Percentiles rank a stretch among this genome's conserved stretches.
Conservation (phyloP, 2,329 filamentous ascomycete genomes). For the Epichloe gansuensis region DNA sequence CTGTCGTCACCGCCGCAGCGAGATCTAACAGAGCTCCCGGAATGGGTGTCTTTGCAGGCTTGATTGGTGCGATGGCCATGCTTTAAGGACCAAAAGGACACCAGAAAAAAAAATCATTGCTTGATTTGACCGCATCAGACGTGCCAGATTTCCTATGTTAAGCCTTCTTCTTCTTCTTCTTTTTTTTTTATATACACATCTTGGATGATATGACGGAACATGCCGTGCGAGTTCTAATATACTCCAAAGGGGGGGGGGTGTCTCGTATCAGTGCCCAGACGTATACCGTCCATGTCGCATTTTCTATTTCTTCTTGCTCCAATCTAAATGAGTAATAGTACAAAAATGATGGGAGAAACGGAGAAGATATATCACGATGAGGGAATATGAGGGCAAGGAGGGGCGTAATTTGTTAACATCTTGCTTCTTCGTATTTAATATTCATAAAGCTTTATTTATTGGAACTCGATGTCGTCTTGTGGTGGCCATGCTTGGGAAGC, state of each 20-base stretch:
- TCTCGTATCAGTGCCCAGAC: no score
- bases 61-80: constrained; percentile 7
- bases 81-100: constrained; percentile 3
- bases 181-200: background rate
- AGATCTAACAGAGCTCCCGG: constrained; percentile 19
- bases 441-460: no score
- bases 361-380: background rate
- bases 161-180: background rate
- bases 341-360: background rate
- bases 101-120: background rate
- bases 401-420: background rate
- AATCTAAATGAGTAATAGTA: background rate
- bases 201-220: background rate
- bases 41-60: constrained; percentile 16
- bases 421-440: background rate
- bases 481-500: no score
- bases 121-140: background rate
- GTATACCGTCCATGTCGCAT: background rate
- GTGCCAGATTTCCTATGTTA: background rate
- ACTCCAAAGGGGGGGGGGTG: background rate
- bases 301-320: background rate
- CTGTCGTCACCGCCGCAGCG: constrained; percentile 13
- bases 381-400: background rate
- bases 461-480: no score
- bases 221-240: background rate